Base-by-base conservation (phyloP, 495 filamentous ascomycete species). In the Annulohypoxylon stygium region DNA sequence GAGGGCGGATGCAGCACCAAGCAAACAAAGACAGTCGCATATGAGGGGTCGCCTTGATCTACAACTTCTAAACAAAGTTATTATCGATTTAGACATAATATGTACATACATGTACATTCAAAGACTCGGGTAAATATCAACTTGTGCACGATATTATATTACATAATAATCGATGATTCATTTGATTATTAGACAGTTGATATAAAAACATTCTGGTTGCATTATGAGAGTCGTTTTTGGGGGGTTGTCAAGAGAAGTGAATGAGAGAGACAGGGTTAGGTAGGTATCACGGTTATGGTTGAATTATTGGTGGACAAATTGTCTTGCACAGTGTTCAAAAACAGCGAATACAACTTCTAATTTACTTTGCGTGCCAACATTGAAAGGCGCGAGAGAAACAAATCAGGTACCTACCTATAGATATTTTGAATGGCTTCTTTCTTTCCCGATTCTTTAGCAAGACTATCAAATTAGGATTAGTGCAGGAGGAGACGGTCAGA, bases 1-100 rank as follows among this genome's bases (percentile, higher is more conserved):
- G 33, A 20, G 20, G 18, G 34, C 16, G 10, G 54, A 41, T 61
- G 34, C 36, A 37, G 36, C 47, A 54, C 33, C 11, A 12, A 53
- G 30, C 64, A 39, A 36, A 48, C 53, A 25, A 37, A 48, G 26
- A n/a, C 45, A 16, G 51, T 57, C 39, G 39, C 63, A 66, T 66
- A 39, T 57, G 10, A 36, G 16, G 39, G 43, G 16, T 16, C 48
- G 39, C 51, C 39, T 48, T 58, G 39, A 53, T 51, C 43, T 58
- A 51, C 33, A 25, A 25, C 41, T 36, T n/a, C 11, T 23, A 60
- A 51, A 67, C 48, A 65, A 55, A 25, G 48, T 25, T 30, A 65
- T 55, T 65, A 43, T 50, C 41, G 5, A 43, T n/a, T 14, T 18
- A 30, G 9, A 62, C 18, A 34, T 30, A 30, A 3, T 4, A 30